phyloP scores from a whole-genome alignment of 129 eudicot genomes.

The Lactuca saligna region DNA sequence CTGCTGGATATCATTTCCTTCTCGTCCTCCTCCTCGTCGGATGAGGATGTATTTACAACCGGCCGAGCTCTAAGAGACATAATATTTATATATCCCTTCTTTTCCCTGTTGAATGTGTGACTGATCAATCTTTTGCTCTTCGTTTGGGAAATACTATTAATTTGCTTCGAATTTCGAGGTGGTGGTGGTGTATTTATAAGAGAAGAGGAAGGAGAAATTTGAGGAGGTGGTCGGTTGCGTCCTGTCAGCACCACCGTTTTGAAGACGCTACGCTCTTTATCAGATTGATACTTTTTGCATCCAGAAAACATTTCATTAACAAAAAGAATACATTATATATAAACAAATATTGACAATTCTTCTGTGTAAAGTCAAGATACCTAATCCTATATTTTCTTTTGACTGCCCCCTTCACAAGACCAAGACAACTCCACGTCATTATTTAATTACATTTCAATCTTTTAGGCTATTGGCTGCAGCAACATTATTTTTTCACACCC shows the following conservation, averaged over 20 bases:
- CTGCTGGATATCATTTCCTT: constrained; percentile 7
- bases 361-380: background rate
- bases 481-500: no score
- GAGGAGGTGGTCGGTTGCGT: background rate
- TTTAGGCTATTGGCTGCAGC: no score
- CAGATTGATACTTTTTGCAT: no score
- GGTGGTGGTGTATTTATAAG: background rate
- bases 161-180: background rate
- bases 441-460: no score
- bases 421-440: background rate
- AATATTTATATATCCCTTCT: background rate
- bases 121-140: no score
- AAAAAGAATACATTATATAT: no score
- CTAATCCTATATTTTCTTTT: constrained; percentile 10
- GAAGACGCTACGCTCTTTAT: no score
- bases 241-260: background rate
- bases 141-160: no score
- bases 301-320: no score
- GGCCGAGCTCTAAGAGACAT: constrained; percentile 40
- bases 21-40: constrained; percentile 12
- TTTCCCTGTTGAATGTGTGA: no score
- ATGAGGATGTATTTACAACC: constrained; percentile 20
- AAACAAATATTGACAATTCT: no score
- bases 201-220: background rate
- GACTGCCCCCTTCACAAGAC: constrained; percentile 13